Conservation (phyloP, 192 early-diverging fungal species). For the Coemansia sp. region DNA sequence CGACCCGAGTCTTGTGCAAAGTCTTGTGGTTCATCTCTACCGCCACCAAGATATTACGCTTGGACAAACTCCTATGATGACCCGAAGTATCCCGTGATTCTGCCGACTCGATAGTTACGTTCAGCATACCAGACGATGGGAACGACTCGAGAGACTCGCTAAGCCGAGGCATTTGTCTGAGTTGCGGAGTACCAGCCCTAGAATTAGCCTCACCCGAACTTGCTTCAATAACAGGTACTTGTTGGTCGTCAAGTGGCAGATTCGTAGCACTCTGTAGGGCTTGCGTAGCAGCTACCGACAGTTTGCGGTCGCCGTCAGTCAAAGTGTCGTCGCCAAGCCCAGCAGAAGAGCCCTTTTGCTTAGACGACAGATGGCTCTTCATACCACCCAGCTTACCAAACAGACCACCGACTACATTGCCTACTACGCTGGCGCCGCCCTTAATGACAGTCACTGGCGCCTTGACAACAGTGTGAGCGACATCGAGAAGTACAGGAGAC, state of each 20-base stretch:
- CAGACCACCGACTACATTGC: slow-evolving; percentile 49
- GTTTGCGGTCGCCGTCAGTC: slow-evolving; percentile 8
- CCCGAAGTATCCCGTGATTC: slow-evolving; percentile 14
- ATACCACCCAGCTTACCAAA: slow-evolving; percentile 50
- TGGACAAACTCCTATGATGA: slow-evolving; percentile 1
- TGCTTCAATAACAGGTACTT: background rate
- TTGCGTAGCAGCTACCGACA: slow-evolving; percentile 33
- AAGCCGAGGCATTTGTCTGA: slow-evolving; percentile 28
- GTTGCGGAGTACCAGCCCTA: slow-evolving; percentile 15
- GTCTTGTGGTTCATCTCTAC: slow-evolving; percentile 52
- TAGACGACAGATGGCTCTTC: slow-evolving; percentile 27
- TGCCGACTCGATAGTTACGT: slow-evolving; percentile 37
- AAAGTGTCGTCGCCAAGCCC: background rate
- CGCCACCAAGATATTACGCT: slow-evolving; percentile 44
- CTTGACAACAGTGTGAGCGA: slow-evolving; percentile 62
- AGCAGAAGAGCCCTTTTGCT: background rate
- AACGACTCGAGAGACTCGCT: slow-evolving; percentile 41
- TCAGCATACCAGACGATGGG: slow-evolving; percentile 31
- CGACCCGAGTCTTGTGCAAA: slow-evolving; percentile 51
- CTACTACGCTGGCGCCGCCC: slow-evolving; percentile 57
- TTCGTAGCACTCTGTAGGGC: slow-evolving; percentile 40
- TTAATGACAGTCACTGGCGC: slow-evolving; percentile 63
- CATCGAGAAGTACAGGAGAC: slow-evolving; percentile 60
- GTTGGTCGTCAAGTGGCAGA: slow-evolving; percentile 36
- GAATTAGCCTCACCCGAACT: background rate